Evolutionary conservation across 345 rosid species (phyloP).

Genomic region (Lagerstroemia speciosa): DNA sequence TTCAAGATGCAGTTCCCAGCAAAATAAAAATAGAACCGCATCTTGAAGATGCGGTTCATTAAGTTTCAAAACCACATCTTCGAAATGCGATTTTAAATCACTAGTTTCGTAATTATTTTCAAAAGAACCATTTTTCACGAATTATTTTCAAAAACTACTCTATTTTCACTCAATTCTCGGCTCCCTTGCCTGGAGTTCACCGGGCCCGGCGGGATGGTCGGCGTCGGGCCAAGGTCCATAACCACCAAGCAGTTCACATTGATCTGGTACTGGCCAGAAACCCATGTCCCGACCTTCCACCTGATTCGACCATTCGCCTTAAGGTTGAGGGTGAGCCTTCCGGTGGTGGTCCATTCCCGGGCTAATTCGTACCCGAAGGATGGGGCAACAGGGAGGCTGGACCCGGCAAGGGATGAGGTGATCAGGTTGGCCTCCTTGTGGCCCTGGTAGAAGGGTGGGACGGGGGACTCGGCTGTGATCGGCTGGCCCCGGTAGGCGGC

Average conservation of each 20-base stretch:
- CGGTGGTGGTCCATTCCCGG: slow-evolving; percentile 41
- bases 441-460: slow-evolving; percentile 80
- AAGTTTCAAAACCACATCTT: too few species aligned
- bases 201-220: slow-evolving; percentile 38
- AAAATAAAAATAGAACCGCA: too few species aligned
- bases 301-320: slow-evolving; percentile 63
- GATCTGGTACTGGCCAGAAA: slow-evolving; percentile 60
- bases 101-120: too few species aligned
- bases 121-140: too few species aligned
- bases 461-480: slow-evolving; percentile 45
- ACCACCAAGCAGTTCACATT: slow-evolving; percentile 59
- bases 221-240: slow-evolving; percentile 47
- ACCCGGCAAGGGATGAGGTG: slow-evolving; percentile 59
- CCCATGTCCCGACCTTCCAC: slow-evolving; percentile 92
- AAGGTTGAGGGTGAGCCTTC: slow-evolving; percentile 39
- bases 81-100: too few species aligned
- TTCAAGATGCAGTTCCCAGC: too few species aligned
- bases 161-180: too few species aligned
- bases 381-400: slow-evolving; percentile 55
- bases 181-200: slow-evolving; percentile 51
- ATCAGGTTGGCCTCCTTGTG: slow-evolving; percentile 56
- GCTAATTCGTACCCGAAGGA: slow-evolving; percentile 55
- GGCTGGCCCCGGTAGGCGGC: slow-evolving; percentile 73
- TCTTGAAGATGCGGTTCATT: too few species aligned
- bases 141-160: too few species aligned